Evolutionary conservation across 163 green algal genomes (phyloP), one percentile per base, ranked within the genome.

Genomic region (Volvox carteri): DNA sequence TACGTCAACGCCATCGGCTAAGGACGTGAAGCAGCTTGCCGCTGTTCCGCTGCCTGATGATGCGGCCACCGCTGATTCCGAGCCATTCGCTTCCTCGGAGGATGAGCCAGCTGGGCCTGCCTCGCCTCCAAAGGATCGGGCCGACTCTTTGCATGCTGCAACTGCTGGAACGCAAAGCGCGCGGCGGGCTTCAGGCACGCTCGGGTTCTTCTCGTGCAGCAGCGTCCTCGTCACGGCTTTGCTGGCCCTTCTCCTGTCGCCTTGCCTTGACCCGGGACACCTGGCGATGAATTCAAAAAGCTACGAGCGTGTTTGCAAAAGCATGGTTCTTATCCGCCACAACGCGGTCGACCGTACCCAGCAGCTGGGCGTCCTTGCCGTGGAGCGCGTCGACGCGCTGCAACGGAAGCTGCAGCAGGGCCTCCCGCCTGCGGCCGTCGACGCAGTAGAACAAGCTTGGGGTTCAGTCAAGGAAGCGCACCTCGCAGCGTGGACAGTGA

Each of bases 41-140:
- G 25, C 11, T 5, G 44, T 80, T 12, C 81, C 81, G 48, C 67
- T 87, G 30, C 81, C 81, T 7, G 81, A 80, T 11, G 81, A 87
- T 28, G 8, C 41, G 7, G 39, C 18, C 75, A 84, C 48, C 50
- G 78, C 19, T 18, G 78, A 76, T 41, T 54, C 65, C 16, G 81
- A 72, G 33, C 81, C 65, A 0, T 87, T 87, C 35, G 65, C 23
- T 19, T 87, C 81, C 4, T 87, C 81, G 46, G 81, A 87, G 12
- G 65, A 79, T 11, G 65, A 65, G 46, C 44, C 62, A 16, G 30
- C n/a, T 2, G 65, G 23, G 14, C 62, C 79, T 4, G 72, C 81
- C 8, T 79, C 81, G 0, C 81, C 81, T 19, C 58, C 25, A 2
- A 33, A 52, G 3, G n/a, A 48, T 16, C 30, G 0, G n/a, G 28